Base-by-base conservation (phyloP, 2,329 filamentous ascomycete species). In the Zymoseptoria ardabiliae region DNA sequence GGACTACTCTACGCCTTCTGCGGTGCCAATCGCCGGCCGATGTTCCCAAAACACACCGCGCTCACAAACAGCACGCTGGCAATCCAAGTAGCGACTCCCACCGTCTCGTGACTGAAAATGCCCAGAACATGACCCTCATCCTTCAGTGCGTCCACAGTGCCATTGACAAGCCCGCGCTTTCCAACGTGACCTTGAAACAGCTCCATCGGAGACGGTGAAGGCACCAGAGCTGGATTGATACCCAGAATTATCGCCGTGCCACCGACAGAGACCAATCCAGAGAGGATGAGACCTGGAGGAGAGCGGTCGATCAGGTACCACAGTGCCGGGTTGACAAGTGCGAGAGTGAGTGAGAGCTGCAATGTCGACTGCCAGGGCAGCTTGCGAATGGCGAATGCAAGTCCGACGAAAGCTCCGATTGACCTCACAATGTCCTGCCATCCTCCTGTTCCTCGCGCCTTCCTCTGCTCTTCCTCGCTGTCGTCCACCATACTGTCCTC, bases 271-370 rank as follows among this genome's bases (percentile, higher is more conserved):
- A 96, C 86, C 1, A 84, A 77, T 13, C 86, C 81, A 0, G 90
- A 91, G 58, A 97, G 82, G 35, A 94, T 77, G 66, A 97, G 88
- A 4, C 94, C 94, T 0, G 91, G 83, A 66, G 85, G 86, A 53
- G 91, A 94, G 55, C 93, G 89, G 75, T 99, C 94, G 70, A 99
- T 89, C 22, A 97, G 81, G 75, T 96, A 99, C 94, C 94, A 99
- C 19, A 99, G 79, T 9, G 94, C 88, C 1, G 94, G 93, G 72
- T 97, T 97, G 20, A 89, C 90, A 61, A 97, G 84, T 21, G 91
- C 90, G 54, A 99, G 85, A 0, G 92, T 94, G 23, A 95, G 75
- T 1, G 92, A 95, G 20, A 95, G 86, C 75, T 99, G 94, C n/a
- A 96, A 84, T 1, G 91, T 94, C 8, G 92, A 97, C 68, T 92